These are phyloP conservation scores for Lolium rigidum DNA, from an alignment of 176 grass and related monocot genomes.

Conservation along the genomic window DNA sequence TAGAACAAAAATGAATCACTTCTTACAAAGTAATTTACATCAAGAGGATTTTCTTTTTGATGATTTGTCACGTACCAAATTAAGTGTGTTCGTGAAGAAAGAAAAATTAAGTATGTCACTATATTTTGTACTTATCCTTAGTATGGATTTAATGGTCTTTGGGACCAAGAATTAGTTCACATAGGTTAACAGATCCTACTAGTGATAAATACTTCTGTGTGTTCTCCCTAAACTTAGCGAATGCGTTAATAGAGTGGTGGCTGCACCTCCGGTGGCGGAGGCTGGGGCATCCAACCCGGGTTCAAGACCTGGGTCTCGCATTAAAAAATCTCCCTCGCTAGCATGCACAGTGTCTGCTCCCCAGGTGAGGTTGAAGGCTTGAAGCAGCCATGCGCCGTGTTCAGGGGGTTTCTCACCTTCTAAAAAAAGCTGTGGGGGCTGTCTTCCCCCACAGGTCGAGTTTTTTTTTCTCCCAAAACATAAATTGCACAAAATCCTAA, in stretches of 20 bases:
- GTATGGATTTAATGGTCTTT: conserved; percentile 25
- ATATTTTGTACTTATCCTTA: conserved; percentile 17
- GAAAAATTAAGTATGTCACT: background rate
- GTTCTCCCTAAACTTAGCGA: conserved; percentile 5
- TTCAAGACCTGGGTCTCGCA: too few species aligned
- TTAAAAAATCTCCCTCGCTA: background rate
- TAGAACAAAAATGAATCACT: background rate
- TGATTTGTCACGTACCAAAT: conserved; percentile 15
- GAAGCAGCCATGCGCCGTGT: background rate
- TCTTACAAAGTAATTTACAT: conserved; percentile 13
- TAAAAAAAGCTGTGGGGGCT: background rate
- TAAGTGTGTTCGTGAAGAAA: background rate
- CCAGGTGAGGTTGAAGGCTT: background rate
- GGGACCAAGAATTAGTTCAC: background rate
- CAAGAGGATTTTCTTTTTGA: background rate
- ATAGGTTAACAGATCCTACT: background rate
- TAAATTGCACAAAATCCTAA: conserved; percentile 11
- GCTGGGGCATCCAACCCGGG: too few species aligned
- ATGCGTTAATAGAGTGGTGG: too few species aligned
- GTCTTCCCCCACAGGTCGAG: background rate
- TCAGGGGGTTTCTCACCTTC: background rate
- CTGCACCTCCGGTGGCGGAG: too few species aligned
- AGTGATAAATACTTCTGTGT: background rate
- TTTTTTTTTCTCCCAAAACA: background rate
- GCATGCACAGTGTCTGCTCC: background rate